Evolutionary conservation across 331 rosid species (phyloP).

Genomic region (Cydonia oblonga): DNA sequence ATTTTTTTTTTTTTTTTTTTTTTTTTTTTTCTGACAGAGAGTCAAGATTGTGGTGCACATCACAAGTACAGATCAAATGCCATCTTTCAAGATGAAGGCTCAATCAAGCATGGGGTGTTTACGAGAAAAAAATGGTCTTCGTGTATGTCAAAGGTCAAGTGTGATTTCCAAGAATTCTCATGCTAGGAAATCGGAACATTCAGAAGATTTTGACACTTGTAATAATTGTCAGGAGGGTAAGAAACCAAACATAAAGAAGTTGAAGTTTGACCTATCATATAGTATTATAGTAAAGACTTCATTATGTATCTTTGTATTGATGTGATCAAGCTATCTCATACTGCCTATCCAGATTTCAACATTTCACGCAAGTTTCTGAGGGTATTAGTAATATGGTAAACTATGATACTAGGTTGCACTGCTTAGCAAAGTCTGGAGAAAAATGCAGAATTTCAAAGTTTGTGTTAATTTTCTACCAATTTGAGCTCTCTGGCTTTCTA

Average conservation of each 20-base stretch:
- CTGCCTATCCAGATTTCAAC: background rate
- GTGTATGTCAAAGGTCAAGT: constrained; percentile 57
- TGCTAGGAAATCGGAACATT: constrained; percentile 34
- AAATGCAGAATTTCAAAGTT: background rate
- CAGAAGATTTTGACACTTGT: constrained; percentile 36
- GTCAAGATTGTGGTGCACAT: constrained; percentile 24
- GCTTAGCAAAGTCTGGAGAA: background rate
- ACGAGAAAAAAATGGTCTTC: constrained; percentile 65
- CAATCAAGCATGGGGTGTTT: constrained; percentile 59
- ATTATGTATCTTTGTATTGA: background rate
- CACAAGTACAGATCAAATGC: constrained; percentile 59
- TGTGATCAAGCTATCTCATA: background rate
- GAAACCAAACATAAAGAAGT: background rate
- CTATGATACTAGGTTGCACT: background rate
- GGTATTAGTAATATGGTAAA: background rate
- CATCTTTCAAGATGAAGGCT: constrained; percentile 81
- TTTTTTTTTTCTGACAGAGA: constrained; percentile 22
- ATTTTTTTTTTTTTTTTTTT: too few relatives aligned
- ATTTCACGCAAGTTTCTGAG: background rate
- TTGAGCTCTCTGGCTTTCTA: background rate
- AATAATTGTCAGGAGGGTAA: constrained; percentile 29
- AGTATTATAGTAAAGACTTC: background rate
- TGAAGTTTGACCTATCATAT: background rate
- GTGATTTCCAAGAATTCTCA: constrained; percentile 63
- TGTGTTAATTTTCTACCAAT: background rate